Conservation (phyloP, 1,139 yeast species). For the Yamadazyma atlantica region DNA sequence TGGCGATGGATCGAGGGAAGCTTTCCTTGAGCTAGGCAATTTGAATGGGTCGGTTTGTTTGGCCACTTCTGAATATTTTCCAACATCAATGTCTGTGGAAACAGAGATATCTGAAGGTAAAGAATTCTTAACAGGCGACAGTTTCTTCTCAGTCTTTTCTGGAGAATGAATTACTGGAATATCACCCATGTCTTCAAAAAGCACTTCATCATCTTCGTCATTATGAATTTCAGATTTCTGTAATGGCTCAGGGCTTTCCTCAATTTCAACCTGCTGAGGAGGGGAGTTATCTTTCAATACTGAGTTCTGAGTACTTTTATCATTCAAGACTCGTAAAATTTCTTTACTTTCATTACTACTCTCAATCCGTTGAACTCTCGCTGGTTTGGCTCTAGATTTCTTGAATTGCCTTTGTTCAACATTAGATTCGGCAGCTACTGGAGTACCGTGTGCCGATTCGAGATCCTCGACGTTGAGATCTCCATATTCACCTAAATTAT, state of each 20-base stretch:
- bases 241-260: not conserved
- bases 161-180: not conserved
- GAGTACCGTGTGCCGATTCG: slow-evolving; percentile 3
- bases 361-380: slow-evolving; percentile 3
- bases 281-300: slow-evolving; percentile 4
- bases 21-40: not conserved
- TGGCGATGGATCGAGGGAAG: not conserved
- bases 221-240: slow-evolving; percentile 1
- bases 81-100: slow-evolving; percentile 16
- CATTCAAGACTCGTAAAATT: not conserved
- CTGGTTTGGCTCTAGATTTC: slow-evolving; percentile 2
- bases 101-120: slow-evolving; percentile 23
- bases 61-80: not conserved
- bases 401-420: slow-evolving; percentile 1
- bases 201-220: slow-evolving; percentile 4
- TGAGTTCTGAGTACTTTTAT: slow-evolving; percentile 3
- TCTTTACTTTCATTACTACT: slow-evolving; percentile 2
- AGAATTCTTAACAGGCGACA: slow-evolving; percentile 16
- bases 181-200: not conserved
- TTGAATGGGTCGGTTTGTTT: not conserved
- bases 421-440: slow-evolving; percentile 6
- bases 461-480: slow-evolving; percentile 31
- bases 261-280: not conserved
- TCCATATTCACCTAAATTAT: slow-evolving; percentile 38
- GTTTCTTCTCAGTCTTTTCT: not conserved